Evolutionary conservation across 352 stramenopile species (phyloP).

Genomic region (Pythium monospermum): DNA sequence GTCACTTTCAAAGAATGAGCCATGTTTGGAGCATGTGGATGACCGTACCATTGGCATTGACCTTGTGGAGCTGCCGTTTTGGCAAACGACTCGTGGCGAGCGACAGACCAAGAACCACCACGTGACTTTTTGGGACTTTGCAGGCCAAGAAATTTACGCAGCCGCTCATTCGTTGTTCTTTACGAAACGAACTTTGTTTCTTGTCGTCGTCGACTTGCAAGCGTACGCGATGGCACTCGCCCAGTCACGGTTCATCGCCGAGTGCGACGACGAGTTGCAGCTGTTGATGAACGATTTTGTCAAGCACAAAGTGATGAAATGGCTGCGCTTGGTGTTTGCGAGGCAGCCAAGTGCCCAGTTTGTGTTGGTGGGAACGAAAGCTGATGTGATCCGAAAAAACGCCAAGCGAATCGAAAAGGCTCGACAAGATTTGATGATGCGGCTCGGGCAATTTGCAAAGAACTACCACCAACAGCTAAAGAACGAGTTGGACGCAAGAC

Average conservation of each 20-base stretch:
- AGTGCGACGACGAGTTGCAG: neutral
- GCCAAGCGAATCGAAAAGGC: neutral
- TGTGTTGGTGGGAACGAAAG: neutral
- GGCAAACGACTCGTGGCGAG: neutral
- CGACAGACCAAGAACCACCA: neutral
- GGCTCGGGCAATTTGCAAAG: no score
- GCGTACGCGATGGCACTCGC: neutral
- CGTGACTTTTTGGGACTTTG: slow-evolving; percentile 10
- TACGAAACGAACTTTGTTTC: neutral
- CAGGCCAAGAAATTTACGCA: slow-evolving; percentile 1
- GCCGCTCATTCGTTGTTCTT: slow-evolving; percentile 7
- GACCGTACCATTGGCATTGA: slow-evolving; percentile 24
- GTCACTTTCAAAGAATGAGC: slow-evolving; percentile 4
- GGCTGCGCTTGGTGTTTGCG: slow-evolving; percentile 1
- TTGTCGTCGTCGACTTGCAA: slow-evolving; percentile 1
- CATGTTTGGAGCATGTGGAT: slow-evolving; percentile 7
- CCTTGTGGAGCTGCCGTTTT: slow-evolving; percentile 19
- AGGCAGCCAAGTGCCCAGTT: slow-evolving; percentile 1
- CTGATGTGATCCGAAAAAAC: neutral
- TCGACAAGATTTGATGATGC: neutral
- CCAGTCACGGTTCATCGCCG: neutral
- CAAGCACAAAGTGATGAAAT: neutral
- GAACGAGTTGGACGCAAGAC: neutral
- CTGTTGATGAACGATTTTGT: neutral
- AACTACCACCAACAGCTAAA: no score